phyloP scores from a whole-genome alignment of 352 stramenopile genomes.

The Hyaloperonospora brassicae region DNA sequence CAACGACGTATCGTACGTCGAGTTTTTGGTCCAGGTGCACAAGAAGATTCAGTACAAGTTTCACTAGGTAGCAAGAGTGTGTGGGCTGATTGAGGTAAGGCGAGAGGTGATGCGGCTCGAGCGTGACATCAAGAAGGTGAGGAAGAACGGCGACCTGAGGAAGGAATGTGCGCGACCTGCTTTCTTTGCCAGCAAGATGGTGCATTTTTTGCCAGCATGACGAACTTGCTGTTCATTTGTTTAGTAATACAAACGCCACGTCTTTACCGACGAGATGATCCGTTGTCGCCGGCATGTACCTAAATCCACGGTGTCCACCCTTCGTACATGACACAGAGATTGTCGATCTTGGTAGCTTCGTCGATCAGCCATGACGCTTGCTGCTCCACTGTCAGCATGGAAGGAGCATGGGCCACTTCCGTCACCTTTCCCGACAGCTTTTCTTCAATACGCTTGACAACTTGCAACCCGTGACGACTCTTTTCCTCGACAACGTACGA shows the following conservation, averaged over 20 bases:
- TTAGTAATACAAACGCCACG: neutral
- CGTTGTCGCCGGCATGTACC: neutral
- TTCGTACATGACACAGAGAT: conserved; percentile 86
- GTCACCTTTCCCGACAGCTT: conserved; percentile 56
- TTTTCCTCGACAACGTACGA: conserved; percentile 15
- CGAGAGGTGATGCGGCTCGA: conserved; percentile 12
- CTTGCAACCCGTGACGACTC: conserved; percentile 56
- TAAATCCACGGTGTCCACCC: conserved; percentile 86
- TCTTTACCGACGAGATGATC: too few relatives aligned
- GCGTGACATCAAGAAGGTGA: conserved; percentile 17
- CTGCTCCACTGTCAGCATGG: conserved; percentile 51
- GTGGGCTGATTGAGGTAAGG: conserved; percentile 5
- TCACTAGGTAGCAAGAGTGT: conserved; percentile 36
- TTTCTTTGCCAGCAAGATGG: conserved; percentile 25
- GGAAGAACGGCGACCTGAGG: neutral
- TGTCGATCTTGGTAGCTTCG: conserved; percentile 70
- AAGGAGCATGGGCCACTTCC: conserved; percentile 22
- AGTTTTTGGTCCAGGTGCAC: conserved; percentile 86
- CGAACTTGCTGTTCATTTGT: conserved; percentile 6
- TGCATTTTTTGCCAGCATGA: conserved; percentile 23
- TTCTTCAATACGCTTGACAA: conserved; percentile 64
- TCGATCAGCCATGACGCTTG: conserved; percentile 78
- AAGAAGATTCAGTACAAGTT: conserved; percentile 90
- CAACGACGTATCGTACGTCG: conserved; percentile 85
- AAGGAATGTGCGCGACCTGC: conserved; percentile 3